Conservation (phyloP, 805 yeast genomes). For the Spathaspora passalidarum region DNA sequence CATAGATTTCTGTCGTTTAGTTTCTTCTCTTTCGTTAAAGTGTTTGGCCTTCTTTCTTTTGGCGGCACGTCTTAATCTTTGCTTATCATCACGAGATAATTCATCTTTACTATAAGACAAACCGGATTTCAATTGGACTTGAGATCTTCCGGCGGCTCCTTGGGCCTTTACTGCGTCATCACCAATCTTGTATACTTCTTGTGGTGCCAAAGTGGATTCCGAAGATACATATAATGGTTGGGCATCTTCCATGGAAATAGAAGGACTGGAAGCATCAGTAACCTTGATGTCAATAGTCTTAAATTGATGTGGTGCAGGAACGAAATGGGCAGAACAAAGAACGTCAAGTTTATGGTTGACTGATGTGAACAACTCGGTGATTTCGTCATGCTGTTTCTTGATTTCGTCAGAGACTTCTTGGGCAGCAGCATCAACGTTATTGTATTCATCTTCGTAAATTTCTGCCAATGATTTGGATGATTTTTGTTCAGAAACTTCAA, state of each 20-base stretch:
- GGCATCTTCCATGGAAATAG: conserved; percentile 92
- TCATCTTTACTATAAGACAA: conserved; percentile 79
- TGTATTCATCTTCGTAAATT: conserved; percentile 82
- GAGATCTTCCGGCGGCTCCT: conserved; percentile 37
- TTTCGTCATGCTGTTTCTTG: conserved; percentile 73
- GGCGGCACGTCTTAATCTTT: conserved; percentile 79
- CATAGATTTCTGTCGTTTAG: conserved; percentile 24
- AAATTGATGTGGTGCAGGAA: conserved; percentile 80
- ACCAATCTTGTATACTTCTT: conserved; percentile 71
- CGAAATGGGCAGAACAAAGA: conserved; percentile 88
- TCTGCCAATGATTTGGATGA: conserved; percentile 88
- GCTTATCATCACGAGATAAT: conserved; percentile 78
- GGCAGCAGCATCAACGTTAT: conserved; percentile 36
- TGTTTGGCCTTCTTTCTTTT: conserved; percentile 75
- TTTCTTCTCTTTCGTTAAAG: conserved; percentile 33
- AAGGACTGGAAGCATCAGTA: conserved; percentile 50
- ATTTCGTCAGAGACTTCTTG: conserved; percentile 60
- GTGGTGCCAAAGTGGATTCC: conserved; percentile 85
- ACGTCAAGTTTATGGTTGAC: conserved; percentile 78
- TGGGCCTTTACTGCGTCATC: conserved; percentile 33
- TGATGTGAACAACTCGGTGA: conserved; percentile 58
- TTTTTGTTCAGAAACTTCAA: conserved; percentile 79
- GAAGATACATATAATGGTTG: conserved; percentile 83
- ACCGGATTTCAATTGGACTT: conserved; percentile 73
- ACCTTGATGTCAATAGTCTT: conserved; percentile 78